These are phyloP conservation scores for Pleurotus salmoneostramineus DNA, from an alignment of 768 basidiomycete genomes.

Conservation along the genomic window DNA sequence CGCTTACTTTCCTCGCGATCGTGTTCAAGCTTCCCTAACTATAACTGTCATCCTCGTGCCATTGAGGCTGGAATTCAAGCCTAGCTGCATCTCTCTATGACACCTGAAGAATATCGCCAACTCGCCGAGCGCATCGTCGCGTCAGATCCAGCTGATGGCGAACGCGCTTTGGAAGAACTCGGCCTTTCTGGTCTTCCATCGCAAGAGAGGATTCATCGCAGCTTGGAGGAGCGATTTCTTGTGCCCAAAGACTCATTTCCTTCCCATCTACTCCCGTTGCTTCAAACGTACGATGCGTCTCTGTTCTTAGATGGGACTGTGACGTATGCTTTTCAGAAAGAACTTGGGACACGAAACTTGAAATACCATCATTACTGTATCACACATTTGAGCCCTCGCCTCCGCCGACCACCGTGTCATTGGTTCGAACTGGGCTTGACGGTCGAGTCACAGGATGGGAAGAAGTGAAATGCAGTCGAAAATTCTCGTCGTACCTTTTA, in stretches of 20 bases:
- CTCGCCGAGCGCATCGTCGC: constrained; percentile 45
- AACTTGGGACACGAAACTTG: constrained; percentile 66
- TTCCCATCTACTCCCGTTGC: constrained; percentile 68
- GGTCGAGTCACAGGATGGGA: constrained; percentile 78
- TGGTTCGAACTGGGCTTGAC: constrained; percentile 75
- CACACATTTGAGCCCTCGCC: constrained; percentile 68
- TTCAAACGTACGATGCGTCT: constrained; percentile 70
- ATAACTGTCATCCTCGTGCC: too few relatives aligned
- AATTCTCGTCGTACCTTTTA: background rate
- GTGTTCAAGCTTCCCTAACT: too few relatives aligned
- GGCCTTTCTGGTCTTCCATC: constrained; percentile 56
- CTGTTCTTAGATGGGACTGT: constrained; percentile 7
- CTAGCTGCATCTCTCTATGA: too few relatives aligned
- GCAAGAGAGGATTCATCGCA: constrained; percentile 52
- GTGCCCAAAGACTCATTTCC: constrained; percentile 65
- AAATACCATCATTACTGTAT: constrained; percentile 60
- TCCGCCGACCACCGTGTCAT: constrained; percentile 69
- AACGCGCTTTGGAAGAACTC: constrained; percentile 46
- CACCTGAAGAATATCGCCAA: constrained; percentile 23
- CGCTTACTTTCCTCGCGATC: too few relatives aligned
- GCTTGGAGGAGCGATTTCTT: constrained; percentile 75
- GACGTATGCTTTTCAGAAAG: constrained; percentile 39
- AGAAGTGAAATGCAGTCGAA: constrained; percentile 51
- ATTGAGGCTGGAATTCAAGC: too few relatives aligned
- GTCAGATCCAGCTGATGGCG: constrained; percentile 36